phyloP scores from a whole-genome alignment of 805 yeast species.

The Candida hispaniensis region DNA sequence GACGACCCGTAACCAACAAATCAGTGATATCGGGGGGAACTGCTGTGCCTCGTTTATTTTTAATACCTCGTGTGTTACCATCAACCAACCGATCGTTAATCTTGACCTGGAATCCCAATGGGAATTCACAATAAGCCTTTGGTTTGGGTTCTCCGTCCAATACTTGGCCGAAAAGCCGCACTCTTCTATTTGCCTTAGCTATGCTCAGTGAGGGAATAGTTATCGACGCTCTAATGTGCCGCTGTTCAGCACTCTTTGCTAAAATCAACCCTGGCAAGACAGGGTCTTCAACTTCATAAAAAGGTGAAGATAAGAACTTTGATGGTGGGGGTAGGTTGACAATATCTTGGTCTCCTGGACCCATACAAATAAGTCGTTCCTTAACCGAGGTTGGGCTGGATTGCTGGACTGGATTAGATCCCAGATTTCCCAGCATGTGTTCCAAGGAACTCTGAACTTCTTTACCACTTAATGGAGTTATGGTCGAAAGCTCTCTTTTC shows the following conservation, averaged over 20 bases:
- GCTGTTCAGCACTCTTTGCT: not conserved
- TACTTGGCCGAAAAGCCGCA: slow-evolving; percentile 32
- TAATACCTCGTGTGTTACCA: slow-evolving; percentile 60
- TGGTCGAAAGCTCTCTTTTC: slow-evolving; percentile 1
- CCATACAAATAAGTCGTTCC: too few relatives aligned
- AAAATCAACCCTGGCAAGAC: slow-evolving; percentile 5
- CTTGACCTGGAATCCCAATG: slow-evolving; percentile 57
- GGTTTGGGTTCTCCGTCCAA: not conserved
- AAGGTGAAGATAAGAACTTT: slow-evolving; percentile 1
- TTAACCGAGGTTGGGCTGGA: too few relatives aligned
- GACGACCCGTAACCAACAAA: slow-evolving; percentile 25
- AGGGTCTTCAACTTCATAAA: slow-evolving; percentile 4
- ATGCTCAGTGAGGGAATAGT: too few relatives aligned
- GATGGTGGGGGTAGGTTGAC: slow-evolving; percentile 6
- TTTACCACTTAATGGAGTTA: too few relatives aligned
- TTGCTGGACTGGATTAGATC: too few relatives aligned
- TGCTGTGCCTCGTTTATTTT: slow-evolving; percentile 66
- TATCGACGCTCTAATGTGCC: not conserved
- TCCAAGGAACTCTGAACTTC: too few relatives aligned
- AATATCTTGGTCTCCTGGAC: too few relatives aligned
- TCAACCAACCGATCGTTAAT: slow-evolving; percentile 44
- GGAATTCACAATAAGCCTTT: slow-evolving; percentile 35
- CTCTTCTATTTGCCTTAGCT: slow-evolving; percentile 6
- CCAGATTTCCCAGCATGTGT: too few relatives aligned
- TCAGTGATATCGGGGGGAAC: slow-evolving; percentile 71